phyloP scores from a whole-genome alignment of 352 stramenopile genomes.

The Phytophthora aleatoria region DNA sequence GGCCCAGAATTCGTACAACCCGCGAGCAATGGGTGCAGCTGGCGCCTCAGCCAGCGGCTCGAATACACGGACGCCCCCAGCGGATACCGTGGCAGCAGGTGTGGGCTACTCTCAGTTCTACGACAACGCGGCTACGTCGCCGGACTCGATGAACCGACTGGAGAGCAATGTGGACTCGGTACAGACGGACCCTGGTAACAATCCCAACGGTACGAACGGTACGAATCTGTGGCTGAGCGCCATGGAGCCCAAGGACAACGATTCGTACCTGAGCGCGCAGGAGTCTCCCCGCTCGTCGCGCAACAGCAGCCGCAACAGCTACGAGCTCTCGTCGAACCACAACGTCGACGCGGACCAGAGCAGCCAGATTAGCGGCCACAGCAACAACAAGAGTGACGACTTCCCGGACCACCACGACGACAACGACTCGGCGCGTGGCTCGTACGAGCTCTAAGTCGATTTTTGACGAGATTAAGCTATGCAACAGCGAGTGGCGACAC shows the following conservation, averaged over 20 bases:
- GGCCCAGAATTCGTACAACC: constrained; percentile 53
- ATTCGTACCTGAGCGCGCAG: constrained; percentile 67
- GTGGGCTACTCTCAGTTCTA: constrained; percentile 81
- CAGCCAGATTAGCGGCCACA: constrained; percentile 72
- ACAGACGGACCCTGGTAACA: constrained; percentile 20
- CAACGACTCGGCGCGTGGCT: constrained; percentile 68
- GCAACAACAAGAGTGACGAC: constrained; percentile 67
- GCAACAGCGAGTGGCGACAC: constrained; percentile 20
- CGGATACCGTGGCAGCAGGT: constrained; percentile 47
- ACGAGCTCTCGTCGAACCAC: constrained; percentile 42
- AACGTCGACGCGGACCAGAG: constrained; percentile 57
- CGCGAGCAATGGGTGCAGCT: constrained; percentile 29
- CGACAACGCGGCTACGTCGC: constrained; percentile 68
- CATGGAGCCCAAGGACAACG: constrained; percentile 83
- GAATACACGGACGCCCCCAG: constrained; percentile 43
- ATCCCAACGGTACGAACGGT: constrained; percentile 37
- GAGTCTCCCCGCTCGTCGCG: constrained; percentile 49
- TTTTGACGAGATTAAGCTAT: constrained; percentile 25
- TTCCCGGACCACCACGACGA: constrained; percentile 79
- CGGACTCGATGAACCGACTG: constrained; percentile 36
- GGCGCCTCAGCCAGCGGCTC: constrained; percentile 24
- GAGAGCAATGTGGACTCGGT: constrained; percentile 36
- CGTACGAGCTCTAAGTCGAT: constrained; percentile 73
- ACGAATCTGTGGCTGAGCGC: constrained; percentile 83
- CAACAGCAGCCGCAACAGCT: constrained; percentile 70